Evolutionary conservation across 495 filamentous ascomycete genomes (phyloP).

Genomic region (Talaromyces thailandensis): DNA sequence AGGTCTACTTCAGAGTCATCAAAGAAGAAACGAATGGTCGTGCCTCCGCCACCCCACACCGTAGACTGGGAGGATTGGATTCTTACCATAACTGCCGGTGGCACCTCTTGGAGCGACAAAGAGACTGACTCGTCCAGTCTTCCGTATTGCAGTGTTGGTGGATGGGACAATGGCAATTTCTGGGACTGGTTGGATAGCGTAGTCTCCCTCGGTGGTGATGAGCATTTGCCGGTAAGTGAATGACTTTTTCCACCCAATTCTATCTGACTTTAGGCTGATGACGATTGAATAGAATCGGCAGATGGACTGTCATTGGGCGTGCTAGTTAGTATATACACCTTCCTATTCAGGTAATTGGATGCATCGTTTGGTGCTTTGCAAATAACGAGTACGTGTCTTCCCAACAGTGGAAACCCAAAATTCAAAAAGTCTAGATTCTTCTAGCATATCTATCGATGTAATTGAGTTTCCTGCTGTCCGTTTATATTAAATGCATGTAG

Average conservation of each 20-base stretch:
- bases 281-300: conserved; percentile 2
- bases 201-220: neutral
- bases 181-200: conserved; percentile 1
- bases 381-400: neutral
- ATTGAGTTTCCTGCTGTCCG: neutral
- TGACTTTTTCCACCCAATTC: neutral
- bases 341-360: neutral
- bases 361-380: neutral
- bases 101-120: conserved; percentile 1
- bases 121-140: neutral
- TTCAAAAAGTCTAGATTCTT: neutral
- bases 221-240: neutral
- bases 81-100: neutral
- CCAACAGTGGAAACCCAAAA: neutral
- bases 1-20: neutral
- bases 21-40: neutral
- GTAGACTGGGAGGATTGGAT: conserved; percentile 4
- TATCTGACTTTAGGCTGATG: neutral
- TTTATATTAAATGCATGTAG: neutral
- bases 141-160: conserved; percentile 2
- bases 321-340: conserved; percentile 5
- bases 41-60: neutral
- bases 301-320: conserved; percentile 6
- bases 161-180: conserved; percentile 6
- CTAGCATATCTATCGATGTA: neutral